Base-by-base conservation (phyloP, 75 land plant genomes). In the Ceratopteris richardii region DNA sequence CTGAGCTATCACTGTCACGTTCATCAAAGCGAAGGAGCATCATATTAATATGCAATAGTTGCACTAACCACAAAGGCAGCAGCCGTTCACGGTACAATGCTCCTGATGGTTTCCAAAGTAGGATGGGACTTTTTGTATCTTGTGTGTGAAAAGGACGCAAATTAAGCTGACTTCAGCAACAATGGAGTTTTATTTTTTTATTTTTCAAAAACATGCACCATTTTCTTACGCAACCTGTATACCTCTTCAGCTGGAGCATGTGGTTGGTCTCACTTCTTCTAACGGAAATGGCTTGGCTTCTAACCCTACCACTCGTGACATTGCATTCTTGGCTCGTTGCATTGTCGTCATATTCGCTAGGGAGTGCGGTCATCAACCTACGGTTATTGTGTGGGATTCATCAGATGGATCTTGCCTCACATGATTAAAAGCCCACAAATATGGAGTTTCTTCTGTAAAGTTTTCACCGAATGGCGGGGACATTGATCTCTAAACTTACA, bases 401-500 rank as follows among this genome's bases (percentile, higher is more conserved):
- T 19, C 56, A 14, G 69, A 57, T 48, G 71, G 68, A 31, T 31
- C 63, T 37, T 70, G 81, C 57, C 18, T 82, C 30, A 65, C 74
- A 44, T 82, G 78, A 13, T 56, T 85, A 60, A 78, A 79, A 63
- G 65, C 82, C 11, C 88, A 85, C 60, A 76, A 74, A 46, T 68
- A 70, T 76, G 86, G 88, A 22, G 66, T 85, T 33, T 76, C 68
- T 24, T 78, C 74, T 61, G 63, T 79, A 39, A 66, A 73, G 30
- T 82, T 85, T 47, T 85, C 86, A 48, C 88, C 82, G 10, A 77
- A 71, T 72, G 88, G 86, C 82, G 62, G 71, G 70, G 25, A 56
- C 52, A 29, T 44, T 85, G 66, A 17, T 75, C n/a, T 47, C 72
- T 25, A 85, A 82, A 67, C 43, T 69, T 41, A 78, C 71, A 62